Conservation (phyloP, 805 yeast genomes). For the Candida mattraensis region DNA sequence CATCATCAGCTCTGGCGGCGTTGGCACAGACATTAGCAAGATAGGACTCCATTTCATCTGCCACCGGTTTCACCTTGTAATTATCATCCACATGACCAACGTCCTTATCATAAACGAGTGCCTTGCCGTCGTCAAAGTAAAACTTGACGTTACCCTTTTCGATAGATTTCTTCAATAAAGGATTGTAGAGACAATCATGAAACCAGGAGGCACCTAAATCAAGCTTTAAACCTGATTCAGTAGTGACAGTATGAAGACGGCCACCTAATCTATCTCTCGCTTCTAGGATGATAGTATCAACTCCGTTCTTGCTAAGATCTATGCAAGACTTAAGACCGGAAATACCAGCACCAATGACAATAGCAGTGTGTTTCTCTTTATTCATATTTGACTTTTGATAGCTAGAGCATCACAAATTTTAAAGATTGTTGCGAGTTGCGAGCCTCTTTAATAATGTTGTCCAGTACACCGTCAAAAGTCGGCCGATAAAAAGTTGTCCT, state of each 20-base stretch:
- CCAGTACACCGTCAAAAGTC: constrained; percentile 5
- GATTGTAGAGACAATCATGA: constrained; percentile 74
- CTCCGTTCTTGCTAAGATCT: constrained; percentile 36
- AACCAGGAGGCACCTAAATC: constrained; percentile 93
- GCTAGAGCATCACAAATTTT: background rate
- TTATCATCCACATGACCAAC: constrained; percentile 46
- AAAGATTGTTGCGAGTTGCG: constrained; percentile 39
- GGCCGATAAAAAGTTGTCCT: constrained; percentile 3
- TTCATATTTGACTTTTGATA: constrained; percentile 1
- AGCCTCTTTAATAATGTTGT: background rate
- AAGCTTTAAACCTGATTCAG: constrained; percentile 35
- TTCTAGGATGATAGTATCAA: constrained; percentile 46
- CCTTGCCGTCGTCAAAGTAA: constrained; percentile 35
- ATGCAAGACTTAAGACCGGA: constrained; percentile 52
- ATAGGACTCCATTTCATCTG: constrained; percentile 31
- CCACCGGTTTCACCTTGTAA: constrained; percentile 39
- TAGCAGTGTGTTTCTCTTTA: constrained; percentile 28
- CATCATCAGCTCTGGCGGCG: constrained; percentile 44
- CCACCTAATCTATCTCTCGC: constrained; percentile 67
- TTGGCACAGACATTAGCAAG: constrained; percentile 18
- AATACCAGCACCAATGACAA: constrained; percentile 56
- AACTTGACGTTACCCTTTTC: constrained; percentile 28
- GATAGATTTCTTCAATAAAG: constrained; percentile 51
- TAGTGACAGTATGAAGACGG: constrained; percentile 47
- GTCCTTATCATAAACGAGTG: constrained; percentile 20